These are phyloP conservation scores for Aeschynomene evenia DNA, from an alignment of 306 rosid genomes.

Conservation along the genomic window DNA sequence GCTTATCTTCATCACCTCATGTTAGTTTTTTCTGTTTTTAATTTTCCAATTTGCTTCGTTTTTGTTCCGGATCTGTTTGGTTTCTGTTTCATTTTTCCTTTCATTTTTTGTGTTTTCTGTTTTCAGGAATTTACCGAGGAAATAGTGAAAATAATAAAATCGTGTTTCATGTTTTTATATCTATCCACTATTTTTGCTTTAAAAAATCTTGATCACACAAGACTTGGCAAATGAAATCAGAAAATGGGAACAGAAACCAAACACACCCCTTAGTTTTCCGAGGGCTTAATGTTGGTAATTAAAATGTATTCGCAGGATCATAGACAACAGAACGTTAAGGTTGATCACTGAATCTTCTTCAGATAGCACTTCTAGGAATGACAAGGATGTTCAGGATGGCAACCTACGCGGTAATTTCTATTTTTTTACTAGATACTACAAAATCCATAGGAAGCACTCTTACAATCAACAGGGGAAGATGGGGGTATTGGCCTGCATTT, in stretches of 20 bases:
- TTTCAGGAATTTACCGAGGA: too few relatives aligned
- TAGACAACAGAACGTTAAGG: constrained; percentile 86
- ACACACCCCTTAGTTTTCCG: constrained; percentile 26
- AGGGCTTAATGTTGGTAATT: constrained; percentile 23
- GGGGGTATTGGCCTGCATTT: constrained; percentile 26
- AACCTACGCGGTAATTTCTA: constrained; percentile 70
- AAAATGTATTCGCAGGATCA: constrained; percentile 62
- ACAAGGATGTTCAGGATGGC: constrained; percentile 54
- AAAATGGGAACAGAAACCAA: too few relatives aligned
- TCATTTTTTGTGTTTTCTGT: too few relatives aligned
- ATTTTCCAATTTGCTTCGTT: background rate
- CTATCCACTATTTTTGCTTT: too few relatives aligned
- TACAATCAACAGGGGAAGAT: constrained; percentile 7
- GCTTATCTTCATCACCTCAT: constrained; percentile 19
- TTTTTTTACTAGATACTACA: constrained; percentile 5
- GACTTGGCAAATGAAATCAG: too few relatives aligned
- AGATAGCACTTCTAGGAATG: constrained; percentile 61
- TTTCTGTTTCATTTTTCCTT: too few relatives aligned
- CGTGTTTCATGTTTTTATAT: too few relatives aligned
- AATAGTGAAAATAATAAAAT: too few relatives aligned
- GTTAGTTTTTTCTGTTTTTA: constrained; percentile 1
- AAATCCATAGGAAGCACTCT: background rate
- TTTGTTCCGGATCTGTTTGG: constrained; percentile 10
- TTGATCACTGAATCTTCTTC: constrained; percentile 67
- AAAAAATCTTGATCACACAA: too few relatives aligned